These are phyloP conservation scores for Vanrija sp. DNA, from an alignment of 1,284 basidiomycete genomes.

Conservation along the genomic window DNA sequence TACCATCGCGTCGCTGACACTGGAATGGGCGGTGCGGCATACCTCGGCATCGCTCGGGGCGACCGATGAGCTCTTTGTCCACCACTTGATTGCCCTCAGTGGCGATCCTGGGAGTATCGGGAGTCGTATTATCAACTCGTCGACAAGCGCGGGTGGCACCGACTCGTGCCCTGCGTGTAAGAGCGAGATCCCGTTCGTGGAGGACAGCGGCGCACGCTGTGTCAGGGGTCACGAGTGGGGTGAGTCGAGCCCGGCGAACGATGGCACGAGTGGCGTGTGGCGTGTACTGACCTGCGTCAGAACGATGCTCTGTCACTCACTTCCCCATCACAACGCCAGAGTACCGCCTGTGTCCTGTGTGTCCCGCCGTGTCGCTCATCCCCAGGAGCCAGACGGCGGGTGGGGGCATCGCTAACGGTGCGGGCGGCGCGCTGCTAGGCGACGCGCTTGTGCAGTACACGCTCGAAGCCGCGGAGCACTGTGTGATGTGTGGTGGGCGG, in stretches of 20 bases:
- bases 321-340: conserved; percentile 33
- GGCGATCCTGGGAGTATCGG: not conserved
- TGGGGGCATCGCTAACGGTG: not conserved
- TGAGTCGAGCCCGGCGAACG: conserved; percentile 17
- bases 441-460: conserved; percentile 23
- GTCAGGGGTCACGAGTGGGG: conserved; percentile 39
- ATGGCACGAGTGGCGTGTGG: too few relatives aligned
- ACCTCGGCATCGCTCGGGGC: not conserved
- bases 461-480: conserved; percentile 29
- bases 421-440: too few relatives aligned
- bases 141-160: not conserved
- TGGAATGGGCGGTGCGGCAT: not conserved
- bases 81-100: not conserved
- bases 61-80: conserved; percentile 9
- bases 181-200: not conserved
- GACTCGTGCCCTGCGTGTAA: conserved; percentile 15
- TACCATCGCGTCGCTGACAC: not conserved
- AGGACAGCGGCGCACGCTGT: conserved; percentile 10
- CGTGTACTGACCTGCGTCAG: conserved; percentile 6
- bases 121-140: not conserved
- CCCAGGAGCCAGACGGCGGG: conserved; percentile 7
- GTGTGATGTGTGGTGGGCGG: conserved; percentile 39
- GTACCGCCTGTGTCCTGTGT: conserved; percentile 39
- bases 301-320: conserved; percentile 37
- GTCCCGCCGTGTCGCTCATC: conserved; percentile 36